Evolutionary conservation across 331 rosid genomes (phyloP).

Genomic region (Telfairia occidentalis): DNA sequence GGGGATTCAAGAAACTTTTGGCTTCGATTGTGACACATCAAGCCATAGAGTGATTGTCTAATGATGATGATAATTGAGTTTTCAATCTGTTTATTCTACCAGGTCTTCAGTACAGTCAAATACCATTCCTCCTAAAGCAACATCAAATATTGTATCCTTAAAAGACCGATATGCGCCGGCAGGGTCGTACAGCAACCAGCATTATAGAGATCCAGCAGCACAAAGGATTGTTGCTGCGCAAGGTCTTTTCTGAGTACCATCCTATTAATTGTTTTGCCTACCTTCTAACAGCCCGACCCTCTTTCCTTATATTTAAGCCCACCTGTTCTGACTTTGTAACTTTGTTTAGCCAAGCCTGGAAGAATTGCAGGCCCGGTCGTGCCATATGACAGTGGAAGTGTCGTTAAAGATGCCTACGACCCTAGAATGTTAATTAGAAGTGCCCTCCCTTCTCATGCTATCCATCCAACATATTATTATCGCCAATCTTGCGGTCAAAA

Average conservation of each 20-base stretch:
- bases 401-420: conserved; percentile 47
- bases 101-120: conserved; percentile 81
- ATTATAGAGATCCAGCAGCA: conserved; percentile 33
- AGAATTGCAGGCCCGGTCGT: conserved; percentile 56
- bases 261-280: not conserved
- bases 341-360: conserved; percentile 60
- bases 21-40: not conserved
- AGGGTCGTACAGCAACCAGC: conserved; percentile 27
- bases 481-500: conserved; percentile 34
- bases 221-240: conserved; percentile 35
- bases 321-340: not conserved
- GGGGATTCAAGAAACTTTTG: too few relatives aligned
- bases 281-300: not conserved
- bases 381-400: conserved; percentile 40
- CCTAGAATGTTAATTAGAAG: conserved; percentile 47
- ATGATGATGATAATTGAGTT: not conserved
- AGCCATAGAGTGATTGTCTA: not conserved
- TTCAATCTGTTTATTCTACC: conserved; percentile 5
- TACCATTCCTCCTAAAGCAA: conserved; percentile 41
- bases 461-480: conserved; percentile 32
- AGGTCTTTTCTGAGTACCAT: conserved; percentile 27
- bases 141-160: conserved; percentile 29
- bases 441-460: conserved; percentile 37
- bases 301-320: not conserved
- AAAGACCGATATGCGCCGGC: conserved; percentile 38